Conservation (phyloP, 2,329 filamentous ascomycete species). For the Calonectria ilicicola region DNA sequence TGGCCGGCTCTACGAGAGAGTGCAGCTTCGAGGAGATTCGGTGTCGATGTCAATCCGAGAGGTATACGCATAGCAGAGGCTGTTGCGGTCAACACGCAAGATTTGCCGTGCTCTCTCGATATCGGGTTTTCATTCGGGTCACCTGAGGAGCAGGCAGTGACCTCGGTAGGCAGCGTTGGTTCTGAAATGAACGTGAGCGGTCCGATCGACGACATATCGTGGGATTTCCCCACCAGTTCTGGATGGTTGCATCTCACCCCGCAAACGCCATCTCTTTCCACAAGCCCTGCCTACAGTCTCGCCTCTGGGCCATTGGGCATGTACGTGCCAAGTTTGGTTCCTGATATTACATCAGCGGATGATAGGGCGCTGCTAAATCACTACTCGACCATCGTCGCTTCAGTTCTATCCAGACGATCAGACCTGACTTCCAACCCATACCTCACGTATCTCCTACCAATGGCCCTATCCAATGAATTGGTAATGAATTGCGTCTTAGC, state of each 20-base stretch:
- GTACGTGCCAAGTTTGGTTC: constrained; percentile 34
- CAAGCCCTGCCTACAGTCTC: neutral
- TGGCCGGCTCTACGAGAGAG: constrained; percentile 42
- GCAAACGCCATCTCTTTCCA: neutral
- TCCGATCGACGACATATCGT: neutral
- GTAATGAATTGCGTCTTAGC: constrained; percentile 49
- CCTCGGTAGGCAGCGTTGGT: neutral
- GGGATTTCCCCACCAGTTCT: neutral
- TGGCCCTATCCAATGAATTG: constrained; percentile 48
- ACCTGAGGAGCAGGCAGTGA: neutral
- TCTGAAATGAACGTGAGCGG: neutral
- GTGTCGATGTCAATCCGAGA: neutral
- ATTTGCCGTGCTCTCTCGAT: neutral
- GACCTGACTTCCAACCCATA: constrained; percentile 45
- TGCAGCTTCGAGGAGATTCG: neutral
- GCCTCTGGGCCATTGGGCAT: neutral
- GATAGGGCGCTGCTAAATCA: constrained; percentile 50
- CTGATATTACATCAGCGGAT: constrained; percentile 43
- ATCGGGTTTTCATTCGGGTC: neutral
- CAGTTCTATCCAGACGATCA: constrained; percentile 46
- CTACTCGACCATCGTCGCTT: constrained; percentile 47
- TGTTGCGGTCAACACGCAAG: neutral
- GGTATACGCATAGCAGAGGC: too few relatives aligned
- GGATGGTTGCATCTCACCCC: neutral
- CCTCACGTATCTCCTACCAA: constrained; percentile 46